A percentile compares a stretch with the other conserved stretches of the same genome.
phyloP scores from a whole-genome alignment of 768 basidiomycete species.

The Amanita pallidorosea region DNA sequence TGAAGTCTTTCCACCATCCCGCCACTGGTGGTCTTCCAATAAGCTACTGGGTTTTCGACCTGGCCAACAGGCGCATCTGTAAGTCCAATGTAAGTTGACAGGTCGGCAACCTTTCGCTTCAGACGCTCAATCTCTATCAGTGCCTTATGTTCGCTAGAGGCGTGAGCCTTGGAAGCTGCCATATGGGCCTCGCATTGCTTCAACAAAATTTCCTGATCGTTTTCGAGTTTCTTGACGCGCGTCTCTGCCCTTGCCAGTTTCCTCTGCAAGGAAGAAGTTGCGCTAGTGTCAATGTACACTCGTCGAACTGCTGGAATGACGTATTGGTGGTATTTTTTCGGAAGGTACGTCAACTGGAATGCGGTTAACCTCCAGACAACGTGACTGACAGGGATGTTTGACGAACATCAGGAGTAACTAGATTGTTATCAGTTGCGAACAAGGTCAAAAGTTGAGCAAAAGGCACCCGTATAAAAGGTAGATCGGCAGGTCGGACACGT shows the following conservation, averaged over 20 bases:
- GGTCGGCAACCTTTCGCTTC: background rate
- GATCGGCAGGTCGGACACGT: conserved; percentile 51
- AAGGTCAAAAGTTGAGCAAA: conserved; percentile 10
- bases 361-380: background rate
- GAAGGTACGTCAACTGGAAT: conserved; percentile 31
- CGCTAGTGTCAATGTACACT: conserved; percentile 33
- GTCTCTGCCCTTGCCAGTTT: conserved; percentile 26
- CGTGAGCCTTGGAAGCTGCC: conserved; percentile 20
- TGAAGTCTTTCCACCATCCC: background rate
- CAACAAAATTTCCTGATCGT: conserved; percentile 32
- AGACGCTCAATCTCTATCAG: background rate
- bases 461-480: conserved; percentile 39
- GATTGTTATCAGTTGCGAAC: conserved; percentile 12
- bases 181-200: conserved; percentile 31
- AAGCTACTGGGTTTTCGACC: background rate
- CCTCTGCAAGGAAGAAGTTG: conserved; percentile 14
- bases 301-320: conserved; percentile 35
- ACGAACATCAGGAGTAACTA: conserved; percentile 20
- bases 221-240: conserved; percentile 25
- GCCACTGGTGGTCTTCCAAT: background rate
- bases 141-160: conserved; percentile 19
- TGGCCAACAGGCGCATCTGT: background rate
- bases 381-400: background rate
- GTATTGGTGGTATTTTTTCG: conserved; percentile 38
- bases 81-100: background rate